Evolutionary conservation across 768 basidiomycete species (phyloP).

Genomic region (Russula olivacea): DNA sequence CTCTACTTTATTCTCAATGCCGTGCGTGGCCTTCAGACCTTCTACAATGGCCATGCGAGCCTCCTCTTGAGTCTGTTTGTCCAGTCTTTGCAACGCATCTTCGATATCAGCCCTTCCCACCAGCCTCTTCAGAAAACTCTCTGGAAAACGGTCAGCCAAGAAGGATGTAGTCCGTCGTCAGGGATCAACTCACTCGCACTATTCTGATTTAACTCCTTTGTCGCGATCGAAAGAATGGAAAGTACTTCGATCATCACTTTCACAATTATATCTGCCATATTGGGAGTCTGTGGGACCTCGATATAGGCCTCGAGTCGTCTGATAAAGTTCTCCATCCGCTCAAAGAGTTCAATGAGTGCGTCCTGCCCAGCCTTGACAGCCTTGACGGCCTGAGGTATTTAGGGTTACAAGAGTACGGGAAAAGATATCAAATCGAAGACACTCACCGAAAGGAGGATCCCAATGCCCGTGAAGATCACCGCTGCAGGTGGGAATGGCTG

Average conservation of each 20-base stretch:
- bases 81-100: not conserved
- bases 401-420: not conserved
- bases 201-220: not conserved
- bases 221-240: not conserved
- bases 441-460: not conserved
- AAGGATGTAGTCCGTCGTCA: not conserved
- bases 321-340: not conserved
- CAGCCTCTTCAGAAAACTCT: not conserved
- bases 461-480: not conserved
- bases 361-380: not conserved
- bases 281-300: not conserved
- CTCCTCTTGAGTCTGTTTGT: not conserved
- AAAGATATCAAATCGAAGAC: not conserved
- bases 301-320: not conserved
- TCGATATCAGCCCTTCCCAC: not conserved
- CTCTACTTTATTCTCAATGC: not conserved
- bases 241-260: constrained; percentile 1
- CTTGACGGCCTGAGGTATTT: not conserved
- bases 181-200: not conserved
- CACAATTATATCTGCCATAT: not conserved
- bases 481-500: not conserved
- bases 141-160: not conserved
- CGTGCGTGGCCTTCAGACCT: not conserved
- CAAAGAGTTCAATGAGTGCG: not conserved
- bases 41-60: not conserved